Percentiles rank a stretch among this genome's conserved stretches.
Evolutionary conservation across 257 asterid genomes (phyloP).

Genomic region (Knoxia roxburghii): DNA sequence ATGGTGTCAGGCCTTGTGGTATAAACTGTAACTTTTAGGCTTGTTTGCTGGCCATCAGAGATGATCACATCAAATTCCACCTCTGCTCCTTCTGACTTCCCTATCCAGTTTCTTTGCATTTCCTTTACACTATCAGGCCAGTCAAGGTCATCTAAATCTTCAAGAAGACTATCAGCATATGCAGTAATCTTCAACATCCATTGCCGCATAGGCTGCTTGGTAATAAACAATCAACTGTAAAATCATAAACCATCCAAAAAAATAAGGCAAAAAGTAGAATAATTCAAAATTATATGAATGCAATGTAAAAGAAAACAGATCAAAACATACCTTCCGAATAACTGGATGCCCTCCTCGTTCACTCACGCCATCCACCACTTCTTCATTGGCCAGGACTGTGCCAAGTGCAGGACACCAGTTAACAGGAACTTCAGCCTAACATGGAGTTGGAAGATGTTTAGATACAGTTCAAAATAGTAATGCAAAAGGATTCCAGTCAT

Average conservation of each 20-base stretch:
- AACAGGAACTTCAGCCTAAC: constrained; percentile 98
- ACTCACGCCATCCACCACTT: constrained; percentile 93
- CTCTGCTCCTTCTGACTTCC: constrained; percentile 96
- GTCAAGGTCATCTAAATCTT: constrained; percentile 89
- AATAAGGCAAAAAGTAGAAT: constrained; percentile 33
- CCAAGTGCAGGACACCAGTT: constrained; percentile 99
- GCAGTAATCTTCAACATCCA: constrained; percentile 99
- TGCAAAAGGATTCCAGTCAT: constrained; percentile 5
- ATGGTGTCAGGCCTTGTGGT: constrained; percentile 96
- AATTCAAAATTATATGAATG: constrained; percentile 5
- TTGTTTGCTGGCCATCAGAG: constrained; percentile 40
- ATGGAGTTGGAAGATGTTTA: constrained; percentile 17
- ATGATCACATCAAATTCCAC: constrained; percentile 56
- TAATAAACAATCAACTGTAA: constrained; percentile 94
- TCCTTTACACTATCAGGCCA: constrained; percentile 99
- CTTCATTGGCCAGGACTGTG: constrained; percentile 97
- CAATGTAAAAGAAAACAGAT: constrained; percentile 12
- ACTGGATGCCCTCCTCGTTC: constrained; percentile 99
- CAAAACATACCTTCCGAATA: constrained; percentile 66
- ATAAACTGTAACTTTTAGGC: constrained; percentile 58
- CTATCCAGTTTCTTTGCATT: constrained; percentile 99
- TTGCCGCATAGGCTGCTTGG: constrained; percentile 99
- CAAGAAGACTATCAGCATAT: constrained; percentile 96
- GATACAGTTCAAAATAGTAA: constrained; percentile 4
- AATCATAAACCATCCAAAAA: constrained; percentile 79